Evolutionary conservation across 2,329 filamentous ascomycete genomes (phyloP).

Genomic region (Penicillium verrucosum): DNA sequence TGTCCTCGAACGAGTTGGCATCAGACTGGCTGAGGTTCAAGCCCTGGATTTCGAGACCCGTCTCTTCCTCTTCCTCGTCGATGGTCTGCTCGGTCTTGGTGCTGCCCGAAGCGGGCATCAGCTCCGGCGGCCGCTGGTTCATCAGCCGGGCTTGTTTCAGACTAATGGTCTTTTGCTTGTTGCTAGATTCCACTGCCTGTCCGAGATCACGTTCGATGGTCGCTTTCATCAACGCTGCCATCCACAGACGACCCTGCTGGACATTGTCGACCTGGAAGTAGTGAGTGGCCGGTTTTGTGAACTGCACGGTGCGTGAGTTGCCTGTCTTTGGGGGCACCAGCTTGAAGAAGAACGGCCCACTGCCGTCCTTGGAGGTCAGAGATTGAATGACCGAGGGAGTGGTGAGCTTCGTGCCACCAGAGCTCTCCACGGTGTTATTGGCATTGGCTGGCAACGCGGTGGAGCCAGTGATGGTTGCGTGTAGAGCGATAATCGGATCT

Average conservation of each 20-base stretch:
- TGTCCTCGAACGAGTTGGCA: conserved; percentile 14
- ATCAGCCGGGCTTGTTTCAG: conserved; percentile 82
- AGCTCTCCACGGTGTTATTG: conserved; percentile 30
- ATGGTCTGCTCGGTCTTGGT: conserved; percentile 14
- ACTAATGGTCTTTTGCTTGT: conserved; percentile 95
- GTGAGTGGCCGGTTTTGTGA: conserved; percentile 95
- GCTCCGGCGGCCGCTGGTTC: conserved; percentile 82
- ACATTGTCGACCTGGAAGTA: conserved; percentile 95
- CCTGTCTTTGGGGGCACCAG: conserved; percentile 86
- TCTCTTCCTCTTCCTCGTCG: conserved; percentile 28
- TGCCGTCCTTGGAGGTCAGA: conserved; percentile 45
- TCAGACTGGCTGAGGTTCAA: conserved; percentile 28
- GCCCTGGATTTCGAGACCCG: conserved; percentile 25
- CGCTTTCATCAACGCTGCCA: conserved; percentile 98
- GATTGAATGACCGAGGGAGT: conserved; percentile 31
- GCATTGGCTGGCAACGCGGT: conserved; percentile 56
- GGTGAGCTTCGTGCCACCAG: conserved; percentile 31
- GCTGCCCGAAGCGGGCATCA: conserved; percentile 61
- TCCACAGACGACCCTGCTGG: conserved; percentile 87
- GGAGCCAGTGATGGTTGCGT: conserved; percentile 89
- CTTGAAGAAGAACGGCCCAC: conserved; percentile 95
- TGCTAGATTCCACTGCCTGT: conserved; percentile 79
- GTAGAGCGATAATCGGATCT: conserved; percentile 82
- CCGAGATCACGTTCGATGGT: conserved; percentile 88
- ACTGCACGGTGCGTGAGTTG: conserved; percentile 86